Evolutionary conservation across 2,329 filamentous ascomycete species (phyloP), one percentile per base, ranked within the genome.

Genomic region (Orbilia brochopaga): DNA sequence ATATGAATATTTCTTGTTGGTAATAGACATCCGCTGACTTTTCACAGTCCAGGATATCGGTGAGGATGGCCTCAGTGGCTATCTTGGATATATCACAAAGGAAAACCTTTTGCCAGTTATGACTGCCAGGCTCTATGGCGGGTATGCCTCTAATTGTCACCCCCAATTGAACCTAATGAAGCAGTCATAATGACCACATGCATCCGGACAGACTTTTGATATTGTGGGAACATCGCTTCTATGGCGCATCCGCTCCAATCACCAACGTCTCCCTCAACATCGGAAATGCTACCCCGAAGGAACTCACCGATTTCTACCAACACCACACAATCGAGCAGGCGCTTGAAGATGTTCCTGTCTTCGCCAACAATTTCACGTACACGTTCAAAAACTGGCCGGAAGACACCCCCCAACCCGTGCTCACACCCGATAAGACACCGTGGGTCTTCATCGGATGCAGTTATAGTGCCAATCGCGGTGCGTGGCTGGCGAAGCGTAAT

Each of bases 311-410:
- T 30, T 77, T 75, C 0, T 79, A 81, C 70, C 69, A 75, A 44
- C 80, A 77, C 50, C 76, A 79, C 42, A 81, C 76, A 0, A 78
- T 79, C 1, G 79, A 80, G 59, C 80, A 82, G 63, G 78, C 80
- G 0, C 76, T 82, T 13, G 79, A 79, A n/a, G 80, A 82, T 73
- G 76, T 82, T 5, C 77, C 77, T 6, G 67, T 70, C 11, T 81
- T 82, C 48, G 80, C 80, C 0, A 77, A 76, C 48, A 76, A 78
- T 32, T 81, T 81, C 75, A 78, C 76, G 53, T 76, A 78, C 40
- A 70, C 74, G 27, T 61, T 75, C n/a, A 52, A 57, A 10, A 24
- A 58, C 30, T 35, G 46, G 21, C 78, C 80, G 50, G 77, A 78
- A 23, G 19, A 55, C 13, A 53, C 50, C 17, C 44, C 44, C 6